phyloP scores from a whole-genome alignment of 495 filamentous ascomycete species.

The Neurospora sp. region DNA sequence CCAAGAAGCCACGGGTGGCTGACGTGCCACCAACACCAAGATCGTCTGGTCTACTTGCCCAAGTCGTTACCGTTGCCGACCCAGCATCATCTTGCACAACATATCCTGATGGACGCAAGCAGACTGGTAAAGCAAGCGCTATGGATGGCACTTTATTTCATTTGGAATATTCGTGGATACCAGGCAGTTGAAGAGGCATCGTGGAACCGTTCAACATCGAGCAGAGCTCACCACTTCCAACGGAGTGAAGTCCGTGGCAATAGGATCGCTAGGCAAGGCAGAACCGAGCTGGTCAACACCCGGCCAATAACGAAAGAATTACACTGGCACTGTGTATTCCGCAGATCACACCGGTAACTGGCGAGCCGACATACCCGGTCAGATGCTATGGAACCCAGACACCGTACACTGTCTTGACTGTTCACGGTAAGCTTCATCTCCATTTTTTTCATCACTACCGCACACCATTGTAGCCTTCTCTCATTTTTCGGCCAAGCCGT shows the following conservation, averaged over 20 bases:
- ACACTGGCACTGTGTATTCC: neutral
- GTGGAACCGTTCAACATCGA: neutral
- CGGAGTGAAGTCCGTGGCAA: neutral
- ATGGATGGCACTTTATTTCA: neutral
- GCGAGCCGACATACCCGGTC: neutral
- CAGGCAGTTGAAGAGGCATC: neutral
- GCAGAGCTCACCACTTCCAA: neutral
- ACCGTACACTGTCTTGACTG: neutral
- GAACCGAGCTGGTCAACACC: neutral
- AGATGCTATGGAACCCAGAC: neutral
- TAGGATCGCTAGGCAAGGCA: neutral
- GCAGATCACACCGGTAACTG: neutral
- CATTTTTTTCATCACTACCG: neutral
- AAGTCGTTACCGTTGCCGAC: neutral
- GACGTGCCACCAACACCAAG: neutral
- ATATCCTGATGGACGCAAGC: neutral
- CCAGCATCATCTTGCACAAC: neutral
- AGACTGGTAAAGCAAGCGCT: neutral
- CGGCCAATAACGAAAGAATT: neutral
- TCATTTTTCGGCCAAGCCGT: neutral
- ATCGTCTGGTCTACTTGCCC: neutral
- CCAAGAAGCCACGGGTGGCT: neutral
- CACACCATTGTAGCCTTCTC: neutral
- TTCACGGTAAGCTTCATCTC: neutral
- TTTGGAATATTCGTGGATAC: neutral